A percentile compares a stretch with the other conserved stretches of the same genome.
These are phyloP conservation scores for Luvunga scandens DNA, from an alignment of 345 rosid species.

Conservation along the genomic window DNA sequence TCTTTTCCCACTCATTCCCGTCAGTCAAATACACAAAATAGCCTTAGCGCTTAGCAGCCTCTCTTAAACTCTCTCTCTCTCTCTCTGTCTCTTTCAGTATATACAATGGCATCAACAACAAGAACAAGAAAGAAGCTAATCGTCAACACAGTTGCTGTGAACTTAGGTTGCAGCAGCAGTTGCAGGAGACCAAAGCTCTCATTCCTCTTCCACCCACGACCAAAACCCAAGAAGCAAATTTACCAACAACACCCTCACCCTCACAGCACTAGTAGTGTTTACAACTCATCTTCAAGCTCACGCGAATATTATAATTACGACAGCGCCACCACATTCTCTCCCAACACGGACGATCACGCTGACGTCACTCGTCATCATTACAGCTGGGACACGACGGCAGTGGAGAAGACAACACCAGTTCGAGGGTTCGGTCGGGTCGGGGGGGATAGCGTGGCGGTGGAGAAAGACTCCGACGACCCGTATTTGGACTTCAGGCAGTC, in stretches of 20 bases:
- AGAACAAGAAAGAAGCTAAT: constrained; percentile 44
- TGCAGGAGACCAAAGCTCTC: constrained; percentile 60
- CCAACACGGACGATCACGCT: constrained; percentile 6
- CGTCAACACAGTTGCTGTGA: constrained; percentile 56
- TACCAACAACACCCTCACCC: constrained; percentile 11
- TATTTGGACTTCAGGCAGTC: constrained; percentile 84
- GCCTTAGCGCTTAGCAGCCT: not conserved
- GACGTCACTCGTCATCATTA: too few species aligned
- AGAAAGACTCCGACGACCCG: constrained; percentile 93
- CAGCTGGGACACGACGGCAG: not conserved
- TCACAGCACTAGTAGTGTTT: not conserved
- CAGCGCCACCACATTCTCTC: constrained; percentile 37
- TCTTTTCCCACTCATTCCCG: not conserved
- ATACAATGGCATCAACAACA: constrained; percentile 35
- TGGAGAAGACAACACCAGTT: constrained; percentile 25
- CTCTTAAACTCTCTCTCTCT: not conserved
- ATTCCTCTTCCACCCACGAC: constrained; percentile 43
- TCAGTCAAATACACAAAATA: not conserved
- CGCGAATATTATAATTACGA: constrained; percentile 4
- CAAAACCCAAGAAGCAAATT: constrained; percentile 31
- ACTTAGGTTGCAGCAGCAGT: constrained; percentile 65
- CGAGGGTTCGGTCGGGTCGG: constrained; percentile 60
- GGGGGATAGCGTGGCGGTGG: constrained; percentile 75
- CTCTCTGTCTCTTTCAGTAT: not conserved
- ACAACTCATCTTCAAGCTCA: constrained; percentile 24